Base-by-base conservation (phyloP, 2,329 filamentous ascomycete species). In the Sclerotinia minor region DNA sequence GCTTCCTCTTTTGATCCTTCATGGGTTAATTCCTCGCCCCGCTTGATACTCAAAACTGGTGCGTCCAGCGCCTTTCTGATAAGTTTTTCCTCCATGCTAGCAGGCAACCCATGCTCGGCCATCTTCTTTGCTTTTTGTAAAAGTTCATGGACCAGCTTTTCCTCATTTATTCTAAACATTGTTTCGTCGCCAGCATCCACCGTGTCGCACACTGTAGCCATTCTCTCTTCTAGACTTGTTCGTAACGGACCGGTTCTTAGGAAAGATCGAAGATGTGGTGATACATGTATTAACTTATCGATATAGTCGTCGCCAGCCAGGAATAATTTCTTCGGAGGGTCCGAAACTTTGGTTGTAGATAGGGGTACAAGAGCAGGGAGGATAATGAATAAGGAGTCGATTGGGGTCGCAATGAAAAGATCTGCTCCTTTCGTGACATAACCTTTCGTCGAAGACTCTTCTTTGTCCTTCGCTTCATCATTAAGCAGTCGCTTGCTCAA, bases 321-420 rank as follows among this genome's bases (percentile, higher is more conserved):
- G 72, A 92, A 92, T 64, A 89, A 81, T 54, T 84, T 84, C 75
- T 88, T 91, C 52, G 80, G 76, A 2, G 81, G 78, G 59, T 83
- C 80, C 32, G 81, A 80, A 15, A 77, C 74, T 57, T 81, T 81
- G 17, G 80, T 72, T 1, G 78, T 72, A 65, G 64, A 78, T 77
- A 45, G 79, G 74, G 50, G 85, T 78, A 81, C 80, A 1, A 98
- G 83, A 5, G 88, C 85, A 0, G 94, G 91, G 1, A 98, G 81
- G 4, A 96, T 77, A 63, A 98, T 82, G 80, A 98, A 98, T 3
- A 97, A 76, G 6, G 92, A 85, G 77, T 99, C 95, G 66, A 97
- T 82, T 2, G 88, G 86, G 1, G 95, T 97, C 11, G 94, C 92
- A 69, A 98, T 80, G 74, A 91, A 90, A n/a, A 98, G 80, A 69